Percentiles rank a stretch among this genome's conserved stretches.
Evolutionary conservation across 2,329 filamentous ascomycete species (phyloP).

Genomic region (Monosporascus cannonballus): DNA sequence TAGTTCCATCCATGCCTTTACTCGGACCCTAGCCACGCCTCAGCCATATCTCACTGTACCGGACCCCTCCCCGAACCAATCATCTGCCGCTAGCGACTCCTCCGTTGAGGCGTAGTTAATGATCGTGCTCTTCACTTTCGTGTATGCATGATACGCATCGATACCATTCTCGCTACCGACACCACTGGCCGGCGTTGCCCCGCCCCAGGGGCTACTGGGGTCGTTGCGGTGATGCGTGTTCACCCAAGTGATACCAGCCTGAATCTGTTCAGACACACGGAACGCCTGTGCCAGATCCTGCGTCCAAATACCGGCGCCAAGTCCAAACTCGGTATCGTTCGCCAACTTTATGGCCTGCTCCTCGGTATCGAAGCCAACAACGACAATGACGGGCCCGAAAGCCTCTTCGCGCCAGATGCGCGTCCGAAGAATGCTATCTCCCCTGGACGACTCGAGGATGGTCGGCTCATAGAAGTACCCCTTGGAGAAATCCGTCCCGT

Average conservation of each 20-base stretch:
- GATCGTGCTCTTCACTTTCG: slow-evolving; percentile 58
- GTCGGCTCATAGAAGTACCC: slow-evolving; percentile 79
- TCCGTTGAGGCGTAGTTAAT: slow-evolving; percentile 59
- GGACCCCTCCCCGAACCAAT: slow-evolving; percentile 60
- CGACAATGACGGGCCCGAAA: slow-evolving; percentile 73
- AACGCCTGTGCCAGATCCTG: slow-evolving; percentile 67
- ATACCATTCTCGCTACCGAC: slow-evolving; percentile 69
- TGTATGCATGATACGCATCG: slow-evolving; percentile 56
- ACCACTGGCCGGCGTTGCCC: slow-evolving; percentile 54
- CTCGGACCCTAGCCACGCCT: neutral
- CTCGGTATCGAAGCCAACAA: slow-evolving; percentile 70
- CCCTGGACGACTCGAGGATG: slow-evolving; percentile 51
- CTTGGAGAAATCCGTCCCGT: slow-evolving; percentile 45
- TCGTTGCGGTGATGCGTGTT: slow-evolving; percentile 67
- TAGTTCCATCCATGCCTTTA: no score
- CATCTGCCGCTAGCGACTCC: slow-evolving; percentile 47
- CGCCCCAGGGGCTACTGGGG: slow-evolving; percentile 65
- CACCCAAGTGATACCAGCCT: slow-evolving; percentile 56
- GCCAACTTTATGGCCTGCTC: slow-evolving; percentile 63
- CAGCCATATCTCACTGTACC: slow-evolving; percentile 56
- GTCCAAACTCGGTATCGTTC: slow-evolving; percentile 70
- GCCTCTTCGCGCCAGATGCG: slow-evolving; percentile 76
- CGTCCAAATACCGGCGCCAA: slow-evolving; percentile 75
- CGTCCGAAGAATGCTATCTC: slow-evolving; percentile 59
- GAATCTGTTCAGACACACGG: slow-evolving; percentile 63